These are phyloP conservation scores for Ophiosphaerella narmari DNA, from an alignment of 2,329 filamentous ascomycete genomes.

Conservation along the genomic window DNA sequence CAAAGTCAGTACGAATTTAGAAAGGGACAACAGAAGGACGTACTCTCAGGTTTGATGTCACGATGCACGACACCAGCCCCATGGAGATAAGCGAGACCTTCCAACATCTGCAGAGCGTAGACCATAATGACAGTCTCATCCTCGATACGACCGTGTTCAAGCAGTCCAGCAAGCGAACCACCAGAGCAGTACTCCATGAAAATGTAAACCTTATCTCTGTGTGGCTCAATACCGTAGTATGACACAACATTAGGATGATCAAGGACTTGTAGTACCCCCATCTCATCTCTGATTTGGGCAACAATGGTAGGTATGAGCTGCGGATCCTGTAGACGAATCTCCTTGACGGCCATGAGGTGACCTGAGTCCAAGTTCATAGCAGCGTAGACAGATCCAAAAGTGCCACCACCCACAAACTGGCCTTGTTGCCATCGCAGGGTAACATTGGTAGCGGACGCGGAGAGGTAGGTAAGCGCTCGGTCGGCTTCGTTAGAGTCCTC, in stretches of 20 bases:
- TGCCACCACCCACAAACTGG: slow-evolving; percentile 95
- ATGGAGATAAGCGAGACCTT: slow-evolving; percentile 92
- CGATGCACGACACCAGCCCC: slow-evolving; percentile 91
- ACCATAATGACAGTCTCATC: slow-evolving; percentile 98
- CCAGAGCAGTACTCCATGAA: slow-evolving; percentile 99
- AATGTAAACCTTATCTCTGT: slow-evolving; percentile 98
- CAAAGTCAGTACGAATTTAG: slow-evolving; percentile 25
- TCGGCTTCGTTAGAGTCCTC: slow-evolving; percentile 97
- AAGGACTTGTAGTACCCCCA: slow-evolving; percentile 92
- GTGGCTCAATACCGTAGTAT: slow-evolving; percentile 97
- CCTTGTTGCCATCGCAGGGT: slow-evolving; percentile 98
- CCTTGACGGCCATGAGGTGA: slow-evolving; percentile 97
- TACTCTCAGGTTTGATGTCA: slow-evolving; percentile 96
- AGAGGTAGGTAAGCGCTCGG: slow-evolving; percentile 89
- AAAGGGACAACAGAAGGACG: slow-evolving; percentile 46
- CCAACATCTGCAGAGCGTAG: slow-evolving; percentile 89
- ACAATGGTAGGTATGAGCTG: slow-evolving; percentile 94
- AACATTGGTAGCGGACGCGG: slow-evolving; percentile 91
- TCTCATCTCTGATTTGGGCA: slow-evolving; percentile 92
- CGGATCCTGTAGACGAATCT: slow-evolving; percentile 95
- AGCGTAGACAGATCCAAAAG: slow-evolving; percentile 95
- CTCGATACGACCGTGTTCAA: slow-evolving; percentile 96
- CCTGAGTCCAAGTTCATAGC: slow-evolving; percentile 97
- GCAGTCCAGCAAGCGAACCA: slow-evolving; percentile 82
- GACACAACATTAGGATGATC: slow-evolving; percentile 98